Evolutionary conservation across 495 filamentous ascomycete species (phyloP).

Genomic region (Penicillium verhagenii): DNA sequence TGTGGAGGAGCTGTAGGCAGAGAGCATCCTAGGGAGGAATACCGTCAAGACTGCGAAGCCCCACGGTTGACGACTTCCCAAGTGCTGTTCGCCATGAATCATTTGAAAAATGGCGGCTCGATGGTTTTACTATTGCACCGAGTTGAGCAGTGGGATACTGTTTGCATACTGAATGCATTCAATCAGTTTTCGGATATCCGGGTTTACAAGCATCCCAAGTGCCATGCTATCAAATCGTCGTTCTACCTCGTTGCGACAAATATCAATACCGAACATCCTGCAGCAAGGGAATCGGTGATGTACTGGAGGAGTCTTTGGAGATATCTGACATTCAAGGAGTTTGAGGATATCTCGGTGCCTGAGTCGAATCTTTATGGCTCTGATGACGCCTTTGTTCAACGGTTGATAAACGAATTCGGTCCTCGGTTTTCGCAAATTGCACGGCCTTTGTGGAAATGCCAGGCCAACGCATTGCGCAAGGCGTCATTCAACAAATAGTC

Average conservation of each 20-base stretch:
- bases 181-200: not conserved
- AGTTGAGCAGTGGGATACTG: constrained; percentile 1
- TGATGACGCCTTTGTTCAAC: not conserved
- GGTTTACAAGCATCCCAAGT: constrained; percentile 1
- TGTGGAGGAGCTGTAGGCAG: not conserved
- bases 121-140: not conserved
- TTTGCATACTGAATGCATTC: constrained; percentile 2
- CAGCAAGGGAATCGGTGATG: not conserved
- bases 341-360: not conserved
- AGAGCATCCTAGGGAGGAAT: not conserved
- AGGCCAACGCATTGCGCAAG: constrained; percentile 5
- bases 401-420: not conserved
- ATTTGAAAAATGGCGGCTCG: not conserved
- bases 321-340: constrained; percentile 4
- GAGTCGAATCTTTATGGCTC: not conserved
- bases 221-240: constrained; percentile 3
- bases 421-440: not conserved
- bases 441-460: not conserved
- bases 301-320: constrained; percentile 1
- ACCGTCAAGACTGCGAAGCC: not conserved
- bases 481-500: not conserved
- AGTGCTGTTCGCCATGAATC: constrained; percentile 2
- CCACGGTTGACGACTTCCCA: not conserved
- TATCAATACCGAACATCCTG: not conserved
- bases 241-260: constrained; percentile 2